Percentiles rank a stretch among this genome's conserved stretches.
Conservation (phyloP, 1,284 basidiomycete species). For the Rhodotorula glutinis region DNA sequence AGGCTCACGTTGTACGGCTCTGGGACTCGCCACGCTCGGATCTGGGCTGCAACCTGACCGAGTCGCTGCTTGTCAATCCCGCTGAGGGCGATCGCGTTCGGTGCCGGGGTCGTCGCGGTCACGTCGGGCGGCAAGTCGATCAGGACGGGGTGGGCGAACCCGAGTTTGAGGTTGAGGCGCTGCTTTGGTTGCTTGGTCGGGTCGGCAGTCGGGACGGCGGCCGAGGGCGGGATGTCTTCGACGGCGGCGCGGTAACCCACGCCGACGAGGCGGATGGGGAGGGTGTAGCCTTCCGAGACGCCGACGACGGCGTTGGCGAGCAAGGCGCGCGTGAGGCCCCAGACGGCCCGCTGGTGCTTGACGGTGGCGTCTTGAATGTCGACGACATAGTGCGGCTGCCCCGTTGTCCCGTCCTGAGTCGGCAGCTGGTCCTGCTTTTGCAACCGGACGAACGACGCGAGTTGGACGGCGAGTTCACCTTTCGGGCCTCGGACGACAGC, state of each 20-base stretch:
- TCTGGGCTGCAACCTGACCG: conserved; percentile 82
- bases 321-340: conserved; percentile 88
- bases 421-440: background rate
- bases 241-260: conserved; percentile 89
- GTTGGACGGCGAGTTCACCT: conserved; percentile 33
- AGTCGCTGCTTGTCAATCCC: conserved; percentile 60
- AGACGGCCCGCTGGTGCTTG: conserved; percentile 71
- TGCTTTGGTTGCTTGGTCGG: conserved; percentile 1
- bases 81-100: conserved; percentile 54
- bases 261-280: conserved; percentile 83
- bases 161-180: conserved; percentile 78
- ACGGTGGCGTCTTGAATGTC: conserved; percentile 21
- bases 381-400: background rate
- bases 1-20: conserved; percentile 98
- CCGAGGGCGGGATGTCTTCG: conserved; percentile 66
- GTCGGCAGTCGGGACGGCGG: background rate
- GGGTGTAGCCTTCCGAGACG: conserved; percentile 80
- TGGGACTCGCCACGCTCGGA: conserved; percentile 78
- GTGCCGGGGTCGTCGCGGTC: conserved; percentile 56
- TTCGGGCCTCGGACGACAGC: conserved; percentile 34
- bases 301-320: conserved; percentile 86
- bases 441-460: conserved; percentile 34
- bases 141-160: conserved; percentile 84
- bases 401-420: background rate
- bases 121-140: conserved; percentile 72